Evolutionary conservation across 2,329 filamentous ascomycete species (phyloP), one percentile per base, ranked within the genome.

Genomic region (Westerdykella sp.): DNA sequence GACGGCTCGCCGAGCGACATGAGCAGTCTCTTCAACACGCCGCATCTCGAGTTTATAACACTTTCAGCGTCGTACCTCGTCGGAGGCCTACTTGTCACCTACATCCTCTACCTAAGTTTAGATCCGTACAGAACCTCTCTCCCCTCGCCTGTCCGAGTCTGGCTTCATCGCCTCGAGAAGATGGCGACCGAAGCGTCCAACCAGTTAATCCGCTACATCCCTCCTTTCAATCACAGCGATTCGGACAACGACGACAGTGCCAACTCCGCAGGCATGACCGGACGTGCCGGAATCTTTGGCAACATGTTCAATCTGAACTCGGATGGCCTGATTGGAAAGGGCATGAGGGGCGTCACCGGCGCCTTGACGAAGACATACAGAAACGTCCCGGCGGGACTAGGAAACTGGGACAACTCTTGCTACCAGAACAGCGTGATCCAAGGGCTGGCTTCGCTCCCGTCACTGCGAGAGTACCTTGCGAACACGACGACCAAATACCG

Each of bases 401-500:
- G 87, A 9, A 98, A 98, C 64, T 84, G 83, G 71, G 87, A 95
- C 70, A 95, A 96, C 63, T 95, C 89, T 1, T 97, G 93, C 72
- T 98, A 95, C 65, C 93, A 97, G 67, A 98, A 98, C 67, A 96
- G 90, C 62, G 84, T 96, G 15, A 80, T 98, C 10, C 89, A 95
- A 65, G 73, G 72, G 23, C 58, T 97, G 34, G 83, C 90, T 1
- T 84, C 90, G 4, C 73, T 97, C 23, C 76, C 78, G 14, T 78
- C 83, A 4, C 71, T 97, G 23, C 77, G 78, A 21, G 70, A 70
- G 2, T 93, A 88, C 57, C 75, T 95, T 6, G 47, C 57, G 7
- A 52, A 50, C 21, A 56, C 56, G 6, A 56, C 56, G 11, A 40
- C 52, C 21, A 51, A 62, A 16, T 62, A 74, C 37, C 49, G 57